Base-by-base conservation (phyloP, 2,329 filamentous ascomycete species). In the Trichophyton equinum region DNA sequence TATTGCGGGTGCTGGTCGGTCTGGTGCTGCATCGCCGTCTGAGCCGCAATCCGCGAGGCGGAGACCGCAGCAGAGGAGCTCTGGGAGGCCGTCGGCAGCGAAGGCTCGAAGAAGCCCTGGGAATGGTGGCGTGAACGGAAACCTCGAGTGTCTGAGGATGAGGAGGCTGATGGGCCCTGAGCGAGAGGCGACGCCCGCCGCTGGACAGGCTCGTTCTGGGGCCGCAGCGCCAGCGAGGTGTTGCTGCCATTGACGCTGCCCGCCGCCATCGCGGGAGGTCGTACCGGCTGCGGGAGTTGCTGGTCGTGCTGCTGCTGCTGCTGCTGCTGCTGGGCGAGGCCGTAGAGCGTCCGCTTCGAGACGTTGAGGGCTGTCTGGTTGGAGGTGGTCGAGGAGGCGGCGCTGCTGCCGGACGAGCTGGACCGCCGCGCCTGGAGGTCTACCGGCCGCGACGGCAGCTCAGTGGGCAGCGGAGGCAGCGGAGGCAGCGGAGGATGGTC, bases 31-130 rank as follows among this genome's bases (percentile, higher is more conserved):
- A 86, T 86, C 22, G 84, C 84, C 58, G 84, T 79, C 70, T 86
- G 84, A 30, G 84, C 84, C 15, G 85, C 84, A 64, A 86, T 85
- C 67, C 83, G 79, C 58, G 83, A 85, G 3, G 84, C 79, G 49
- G 78, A 80, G 57, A 85, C 76, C 38, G 71, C 68, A 64, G 76
- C 75, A 18, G 49, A 38, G 9, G 40, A 57, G 68, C 72, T 70
- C 46, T 70, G 66, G 33, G 77, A 78, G 4, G 78, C 75, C n/a
- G 78, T 79, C 46, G 83, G 82, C 60, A 86, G 73, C 36, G 80
- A 81, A 15, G 84, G 84, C 70, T 87, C 84, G 67, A 86, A 86
- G 73, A 85, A 86, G 60, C 84, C 84, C 70, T 86, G 84, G 2
- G 82, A 85, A 68, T 85, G 82, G 65, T 79, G 76, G 64, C 77